Evolutionary conservation across 257 asterid species (phyloP), one percentile per base, ranked within the genome.

Genomic region (Oldenlandia corymbosa): DNA sequence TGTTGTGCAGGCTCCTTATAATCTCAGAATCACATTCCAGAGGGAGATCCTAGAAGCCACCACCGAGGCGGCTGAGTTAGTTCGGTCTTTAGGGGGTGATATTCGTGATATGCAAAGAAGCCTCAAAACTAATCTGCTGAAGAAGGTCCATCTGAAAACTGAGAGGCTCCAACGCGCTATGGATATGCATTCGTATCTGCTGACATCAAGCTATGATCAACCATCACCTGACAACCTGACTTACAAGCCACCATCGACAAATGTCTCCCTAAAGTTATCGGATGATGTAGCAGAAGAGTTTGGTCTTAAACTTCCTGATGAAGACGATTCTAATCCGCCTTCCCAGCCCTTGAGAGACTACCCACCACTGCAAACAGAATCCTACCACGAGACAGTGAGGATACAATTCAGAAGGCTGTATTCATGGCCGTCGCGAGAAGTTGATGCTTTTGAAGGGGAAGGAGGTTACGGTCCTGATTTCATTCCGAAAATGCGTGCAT

Each of bases 361-460:
- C 34, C 75, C 71, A 24, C 62, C 65, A 7, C 28, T 62, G 31
- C 81, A 62, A 23, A 75, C 69, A 9, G 83, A 79, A 28, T 48
- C 82, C 24, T 76, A 68, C 49, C 83, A 76, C 37, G 88, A 86
- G 81, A 75, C 36, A 39, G 68, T 75, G 85, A 83, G 88, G 76
- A 86, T 79, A 72, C 86, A 79, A 24, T 78, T 82, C 5, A 79
- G 85, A 75, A 75, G 88, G 83, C 75, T 75, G 13, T 59, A 85
- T 48, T 86, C 91, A 0, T 80, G 95, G 91, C 95, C 87, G 17
- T 84, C 87, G 0, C 68, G 86, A 53, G 88, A 79, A 69, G 87
- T 84, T 2, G 85, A 86, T 70, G 73, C 81, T 7, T 73, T 67
- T 10, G 84, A 78, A 58, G 85, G 77, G 43, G 87, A 67, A 60